Evolutionary conservation across 345 rosid species (phyloP).

Genomic region (Balakata baccata): DNA sequence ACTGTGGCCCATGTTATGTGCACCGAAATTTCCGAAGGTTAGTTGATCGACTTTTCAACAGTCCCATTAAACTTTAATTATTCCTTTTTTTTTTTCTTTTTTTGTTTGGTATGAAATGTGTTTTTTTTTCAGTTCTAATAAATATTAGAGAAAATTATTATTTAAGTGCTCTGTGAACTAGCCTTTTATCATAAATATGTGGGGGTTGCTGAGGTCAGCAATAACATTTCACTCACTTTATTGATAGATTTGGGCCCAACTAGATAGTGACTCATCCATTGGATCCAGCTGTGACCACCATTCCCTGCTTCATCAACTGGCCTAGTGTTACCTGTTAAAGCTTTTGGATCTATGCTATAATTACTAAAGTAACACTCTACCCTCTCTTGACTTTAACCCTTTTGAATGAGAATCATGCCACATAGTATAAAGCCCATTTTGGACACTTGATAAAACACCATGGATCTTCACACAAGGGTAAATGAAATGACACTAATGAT

Average conservation of each 20-base stretch:
- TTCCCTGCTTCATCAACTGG: neutral
- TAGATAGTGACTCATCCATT: slow-evolving; percentile 16
- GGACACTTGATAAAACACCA: neutral
- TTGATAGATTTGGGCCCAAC: neutral
- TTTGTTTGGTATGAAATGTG: too few relatives aligned
- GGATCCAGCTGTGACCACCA: slow-evolving; percentile 17
- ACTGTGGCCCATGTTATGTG: too few relatives aligned
- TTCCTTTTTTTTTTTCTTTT: too few relatives aligned
- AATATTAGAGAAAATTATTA: too few relatives aligned
- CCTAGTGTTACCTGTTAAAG: neutral
- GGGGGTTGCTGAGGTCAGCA: slow-evolving; percentile 12
- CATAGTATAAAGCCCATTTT: neutral
- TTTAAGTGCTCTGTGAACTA: too few relatives aligned
- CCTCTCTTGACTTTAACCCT: neutral
- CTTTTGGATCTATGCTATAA: neutral
- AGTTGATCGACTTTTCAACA: too few relatives aligned
- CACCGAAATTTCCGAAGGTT: too few relatives aligned
- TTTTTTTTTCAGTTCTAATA: too few relatives aligned
- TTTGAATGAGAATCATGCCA: neutral
- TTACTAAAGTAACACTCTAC: neutral
- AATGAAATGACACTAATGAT: neutral
- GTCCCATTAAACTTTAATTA: too few relatives aligned
- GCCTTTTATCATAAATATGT: too few relatives aligned
- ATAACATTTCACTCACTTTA: slow-evolving; percentile 28
- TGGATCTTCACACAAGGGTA: neutral